Conservation (phyloP, 1,284 basidiomycete species). For the Anthracocystis panici-leucophaei region DNA sequence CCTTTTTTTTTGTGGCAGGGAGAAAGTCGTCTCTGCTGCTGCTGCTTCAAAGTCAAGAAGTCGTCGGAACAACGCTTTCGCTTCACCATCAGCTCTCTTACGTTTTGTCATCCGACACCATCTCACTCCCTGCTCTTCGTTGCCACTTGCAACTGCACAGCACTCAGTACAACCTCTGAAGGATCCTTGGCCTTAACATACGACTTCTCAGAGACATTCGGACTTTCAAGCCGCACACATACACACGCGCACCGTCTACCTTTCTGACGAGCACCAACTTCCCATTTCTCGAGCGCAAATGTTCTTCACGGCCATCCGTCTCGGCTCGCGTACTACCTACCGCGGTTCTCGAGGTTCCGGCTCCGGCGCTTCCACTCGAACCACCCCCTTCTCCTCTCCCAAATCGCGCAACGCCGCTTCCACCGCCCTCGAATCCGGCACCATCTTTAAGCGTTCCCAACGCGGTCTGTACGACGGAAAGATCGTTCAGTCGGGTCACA, state of each 20-base stretch:
- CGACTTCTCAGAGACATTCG: too few species aligned
- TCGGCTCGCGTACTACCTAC: constrained; percentile 67
- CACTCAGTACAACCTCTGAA: neutral
- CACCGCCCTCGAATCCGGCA: constrained; percentile 40
- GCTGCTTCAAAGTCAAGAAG: too few species aligned
- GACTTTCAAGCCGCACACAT: too few species aligned
- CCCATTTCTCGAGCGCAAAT: constrained; percentile 17
- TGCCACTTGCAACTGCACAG: too few species aligned
- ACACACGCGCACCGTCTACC: too few species aligned
- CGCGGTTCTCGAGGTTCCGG: constrained; percentile 64
- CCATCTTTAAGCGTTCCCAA: constrained; percentile 66
- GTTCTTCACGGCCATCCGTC: constrained; percentile 61
- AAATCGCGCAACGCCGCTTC: constrained; percentile 58
- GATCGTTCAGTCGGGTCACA: constrained; percentile 64
- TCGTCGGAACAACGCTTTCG: neutral
- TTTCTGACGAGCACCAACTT: too few species aligned
- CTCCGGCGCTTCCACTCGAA: constrained; percentile 58
- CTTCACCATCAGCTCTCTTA: neutral
- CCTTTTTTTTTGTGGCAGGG: neutral
- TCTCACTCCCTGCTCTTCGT: too few species aligned
- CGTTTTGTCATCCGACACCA: neutral
- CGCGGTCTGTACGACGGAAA: constrained; percentile 66
- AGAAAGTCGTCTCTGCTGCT: too few species aligned
- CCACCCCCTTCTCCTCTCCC: constrained; percentile 62
- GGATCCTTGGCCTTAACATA: too few species aligned